Evolutionary conservation across 352 stramenopile genomes (phyloP).

Genomic region (Pythium folliculosum): DNA sequence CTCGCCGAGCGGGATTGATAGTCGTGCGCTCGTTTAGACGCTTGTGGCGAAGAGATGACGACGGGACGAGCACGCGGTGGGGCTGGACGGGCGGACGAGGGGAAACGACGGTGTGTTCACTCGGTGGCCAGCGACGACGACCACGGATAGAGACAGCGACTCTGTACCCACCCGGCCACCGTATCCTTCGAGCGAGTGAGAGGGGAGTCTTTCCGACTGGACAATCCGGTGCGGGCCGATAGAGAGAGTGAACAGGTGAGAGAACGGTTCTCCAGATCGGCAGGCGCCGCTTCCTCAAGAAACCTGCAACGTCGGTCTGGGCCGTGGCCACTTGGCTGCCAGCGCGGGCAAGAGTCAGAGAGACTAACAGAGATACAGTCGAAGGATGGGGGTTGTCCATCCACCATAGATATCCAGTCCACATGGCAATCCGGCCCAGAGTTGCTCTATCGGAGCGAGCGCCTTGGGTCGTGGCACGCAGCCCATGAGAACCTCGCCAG

Average conservation of each 20-base stretch:
- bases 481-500: not conserved
- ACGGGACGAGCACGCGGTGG: not conserved
- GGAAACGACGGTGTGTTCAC: no score
- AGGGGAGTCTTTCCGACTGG: not conserved
- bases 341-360: not conserved
- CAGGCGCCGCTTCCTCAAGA: not conserved
- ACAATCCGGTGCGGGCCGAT: not conserved
- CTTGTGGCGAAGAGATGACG: not conserved
- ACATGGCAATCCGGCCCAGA: not conserved
- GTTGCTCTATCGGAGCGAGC: not conserved
- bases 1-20: not conserved
- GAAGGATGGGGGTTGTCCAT: not conserved
- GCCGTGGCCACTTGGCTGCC: not conserved
- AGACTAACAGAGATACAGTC: conserved; percentile 5
- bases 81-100: no score
- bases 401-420: conserved; percentile 4
- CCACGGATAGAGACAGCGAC: not conserved
- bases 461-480: not conserved
- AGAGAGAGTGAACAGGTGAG: not conserved
- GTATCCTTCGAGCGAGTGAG: not conserved
- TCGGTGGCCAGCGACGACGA: not conserved
- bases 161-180: not conserved
- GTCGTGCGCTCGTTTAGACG: not conserved
- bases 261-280: not conserved
- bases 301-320: not conserved